These are phyloP conservation scores for Trichoderma sp. DNA, from an alignment of 2,329 filamentous ascomycete genomes.

Conservation along the genomic window DNA sequence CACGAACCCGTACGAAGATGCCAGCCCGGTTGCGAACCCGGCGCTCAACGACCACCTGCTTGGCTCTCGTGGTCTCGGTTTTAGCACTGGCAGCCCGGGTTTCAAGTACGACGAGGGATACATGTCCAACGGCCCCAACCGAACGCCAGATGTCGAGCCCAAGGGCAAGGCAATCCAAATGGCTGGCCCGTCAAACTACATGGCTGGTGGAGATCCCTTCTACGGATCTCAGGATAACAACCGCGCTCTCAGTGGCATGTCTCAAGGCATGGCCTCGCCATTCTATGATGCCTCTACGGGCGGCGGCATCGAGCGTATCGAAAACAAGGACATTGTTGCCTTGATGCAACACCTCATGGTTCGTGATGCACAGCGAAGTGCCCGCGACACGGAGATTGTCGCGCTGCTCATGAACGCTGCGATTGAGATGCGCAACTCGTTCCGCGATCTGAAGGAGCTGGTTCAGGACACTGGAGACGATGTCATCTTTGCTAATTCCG, in stretches of 20 bases:
- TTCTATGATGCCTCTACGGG: slow-evolving; percentile 89
- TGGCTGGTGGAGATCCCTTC: slow-evolving; percentile 62
- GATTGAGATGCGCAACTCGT: slow-evolving; percentile 94
- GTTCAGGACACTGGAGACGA: slow-evolving; percentile 82
- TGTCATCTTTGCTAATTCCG: slow-evolving; percentile 81
- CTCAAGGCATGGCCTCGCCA: slow-evolving; percentile 84
- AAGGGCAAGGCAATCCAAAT: slow-evolving; percentile 58
- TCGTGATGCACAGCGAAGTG: slow-evolving; percentile 92
- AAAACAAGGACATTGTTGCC: slow-evolving; percentile 94
- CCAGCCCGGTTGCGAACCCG: slow-evolving; percentile 59
- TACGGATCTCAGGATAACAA: slow-evolving; percentile 54
- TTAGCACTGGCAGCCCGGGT: slow-evolving; percentile 55
- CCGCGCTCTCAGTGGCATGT: slow-evolving; percentile 81
- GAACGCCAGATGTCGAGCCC: slow-evolving; percentile 50
- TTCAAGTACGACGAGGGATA: slow-evolving; percentile 82
- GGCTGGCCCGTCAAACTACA: slow-evolving; percentile 50
- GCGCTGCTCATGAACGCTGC: slow-evolving; percentile 91
- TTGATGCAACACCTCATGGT: slow-evolving; percentile 99
- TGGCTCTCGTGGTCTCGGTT: slow-evolving; percentile 38
- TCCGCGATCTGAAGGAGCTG: slow-evolving; percentile 91
- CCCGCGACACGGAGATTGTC: slow-evolving; percentile 92
- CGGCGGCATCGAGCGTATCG: slow-evolving; percentile 82
- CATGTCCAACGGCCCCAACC: slow-evolving; percentile 68
- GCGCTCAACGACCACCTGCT: slow-evolving; percentile 51
- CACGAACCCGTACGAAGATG: slow-evolving; percentile 65